Evolutionary conservation across 306 rosid genomes (phyloP).

Genomic region (Inga oerstediana): DNA sequence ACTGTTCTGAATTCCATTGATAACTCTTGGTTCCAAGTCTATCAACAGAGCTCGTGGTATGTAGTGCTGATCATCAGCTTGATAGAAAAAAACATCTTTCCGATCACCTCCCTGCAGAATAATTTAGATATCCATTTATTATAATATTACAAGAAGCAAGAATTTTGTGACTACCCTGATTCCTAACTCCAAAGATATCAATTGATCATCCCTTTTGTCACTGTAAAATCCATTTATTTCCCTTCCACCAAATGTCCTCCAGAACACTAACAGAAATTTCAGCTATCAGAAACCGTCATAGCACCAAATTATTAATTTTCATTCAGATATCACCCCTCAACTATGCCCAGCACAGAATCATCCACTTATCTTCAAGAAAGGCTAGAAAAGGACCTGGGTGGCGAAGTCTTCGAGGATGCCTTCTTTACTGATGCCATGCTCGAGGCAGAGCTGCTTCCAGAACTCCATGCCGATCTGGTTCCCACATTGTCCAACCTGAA

Average conservation of each 20-base stretch:
- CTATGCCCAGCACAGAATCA: neutral
- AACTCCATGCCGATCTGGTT: conserved; percentile 99
- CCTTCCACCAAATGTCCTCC: too few relatives aligned
- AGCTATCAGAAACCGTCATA: neutral
- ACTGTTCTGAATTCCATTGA: conserved; percentile 93
- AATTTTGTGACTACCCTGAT: too few relatives aligned
- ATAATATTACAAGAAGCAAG: too few relatives aligned
- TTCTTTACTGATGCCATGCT: conserved; percentile 96
- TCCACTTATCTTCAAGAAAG: neutral
- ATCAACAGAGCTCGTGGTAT: conserved; percentile 88
- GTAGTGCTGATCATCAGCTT: conserved; percentile 98
- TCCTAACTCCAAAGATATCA: too few relatives aligned
- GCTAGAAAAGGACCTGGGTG: conserved; percentile 63
- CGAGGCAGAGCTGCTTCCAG: conserved; percentile 98
- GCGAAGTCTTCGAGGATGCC: conserved; percentile 99
- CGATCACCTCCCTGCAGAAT: conserved; percentile 86
- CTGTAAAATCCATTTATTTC: too few relatives aligned
- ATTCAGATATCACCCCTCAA: neutral
- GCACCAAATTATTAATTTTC: neutral
- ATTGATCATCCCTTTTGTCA: too few relatives aligned
- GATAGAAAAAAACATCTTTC: conserved; percentile 94
- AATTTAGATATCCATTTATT: too few relatives aligned
- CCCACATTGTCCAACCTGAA: conserved; percentile 98
- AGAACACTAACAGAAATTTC: too few relatives aligned
- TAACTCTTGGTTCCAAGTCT: conserved; percentile 95